Base-by-base conservation (phyloP, 331 rosid species). In the Malus hybrid region DNA sequence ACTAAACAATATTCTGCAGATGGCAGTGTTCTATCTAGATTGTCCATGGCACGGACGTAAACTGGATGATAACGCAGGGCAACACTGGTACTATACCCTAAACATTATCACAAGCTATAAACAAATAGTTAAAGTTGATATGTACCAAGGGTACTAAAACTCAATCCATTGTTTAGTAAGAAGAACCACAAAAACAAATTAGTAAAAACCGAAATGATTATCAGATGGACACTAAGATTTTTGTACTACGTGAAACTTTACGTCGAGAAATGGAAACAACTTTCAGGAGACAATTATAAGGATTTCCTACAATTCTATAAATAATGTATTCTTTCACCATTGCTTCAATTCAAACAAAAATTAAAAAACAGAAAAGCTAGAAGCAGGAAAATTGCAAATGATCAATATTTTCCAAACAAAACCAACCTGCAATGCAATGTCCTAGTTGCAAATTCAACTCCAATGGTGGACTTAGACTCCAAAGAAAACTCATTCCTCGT, bases 401-500 rank as follows among this genome's bases (percentile, higher is more conserved):
- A 57, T 24, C 15, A 57, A 57, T 28, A 34, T 6, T 44, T 5
- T 15, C 3, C 69, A 8, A 34, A 50, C 29, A 39, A 39, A 54
- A 67, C 68, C 15, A 69, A 93, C 97, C 94, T 93, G 97, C 74
- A 91, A 82, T 7, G 97, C 22, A 22, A 22, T 22, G 22, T 22
- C 22, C 22, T 22, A 22, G 22, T 22, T 22, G 22, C 22, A 22
- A 22, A 22, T 22, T 22, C 22, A 22, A 22, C 22, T 22, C 22
- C 22, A 22, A 22, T 22, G 22, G 22, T 22, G 22, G 22, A 22
- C 78, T 93, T 93, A 7, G 98, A 93, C 42, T 93, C 98, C 85
- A 93, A 85, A 80, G 93, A 91, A 34, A 93, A 91, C 78, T 93
- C 97, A 33, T 93, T 93, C 69, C 98, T 65, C 4, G 98, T 93